Evolutionary conservation across 352 stramenopile species (phyloP).

Genomic region (Pythium scleroteichum): DNA sequence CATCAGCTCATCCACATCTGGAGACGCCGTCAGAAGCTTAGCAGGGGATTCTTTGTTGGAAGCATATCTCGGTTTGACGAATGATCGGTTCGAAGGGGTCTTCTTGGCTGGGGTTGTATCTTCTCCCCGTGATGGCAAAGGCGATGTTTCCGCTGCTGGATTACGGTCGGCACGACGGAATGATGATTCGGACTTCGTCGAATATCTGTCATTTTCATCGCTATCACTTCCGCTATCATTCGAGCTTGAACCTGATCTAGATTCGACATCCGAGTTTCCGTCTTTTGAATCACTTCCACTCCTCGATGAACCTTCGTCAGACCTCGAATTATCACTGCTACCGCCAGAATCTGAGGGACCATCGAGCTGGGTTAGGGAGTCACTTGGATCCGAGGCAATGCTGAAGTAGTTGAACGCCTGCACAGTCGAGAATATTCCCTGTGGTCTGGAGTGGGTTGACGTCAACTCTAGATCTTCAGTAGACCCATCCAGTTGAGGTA

Average conservation of each 20-base stretch:
- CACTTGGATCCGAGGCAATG: background rate
- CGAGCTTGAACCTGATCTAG: conserved; percentile 30
- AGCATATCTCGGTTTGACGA: conserved; percentile 3
- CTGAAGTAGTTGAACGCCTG: background rate
- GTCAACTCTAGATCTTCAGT: background rate
- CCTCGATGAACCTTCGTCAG: conserved; percentile 43
- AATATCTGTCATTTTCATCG: conserved; percentile 23
- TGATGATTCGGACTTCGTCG: conserved; percentile 4
- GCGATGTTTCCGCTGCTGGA: conserved; percentile 1
- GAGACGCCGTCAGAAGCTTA: conserved; percentile 38
- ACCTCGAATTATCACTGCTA: conserved; percentile 46
- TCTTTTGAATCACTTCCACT: conserved; percentile 37
- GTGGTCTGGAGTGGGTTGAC: background rate
- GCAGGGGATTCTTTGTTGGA: conserved; percentile 6
- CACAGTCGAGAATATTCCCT: conserved; percentile 15
- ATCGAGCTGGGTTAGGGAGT: conserved; percentile 42
- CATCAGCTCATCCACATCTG: conserved; percentile 76
- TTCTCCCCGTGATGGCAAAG: background rate
- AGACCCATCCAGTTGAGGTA: conserved; percentile 23
- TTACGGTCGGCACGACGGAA: background rate
- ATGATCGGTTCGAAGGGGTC: background rate
- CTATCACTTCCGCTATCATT: conserved; percentile 56
- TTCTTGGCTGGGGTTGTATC: background rate
- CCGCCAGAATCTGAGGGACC: conserved; percentile 62
- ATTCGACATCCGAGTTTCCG: conserved; percentile 38